Conservation (phyloP, 768 basidiomycete genomes). For the Boletus sp. region DNA sequence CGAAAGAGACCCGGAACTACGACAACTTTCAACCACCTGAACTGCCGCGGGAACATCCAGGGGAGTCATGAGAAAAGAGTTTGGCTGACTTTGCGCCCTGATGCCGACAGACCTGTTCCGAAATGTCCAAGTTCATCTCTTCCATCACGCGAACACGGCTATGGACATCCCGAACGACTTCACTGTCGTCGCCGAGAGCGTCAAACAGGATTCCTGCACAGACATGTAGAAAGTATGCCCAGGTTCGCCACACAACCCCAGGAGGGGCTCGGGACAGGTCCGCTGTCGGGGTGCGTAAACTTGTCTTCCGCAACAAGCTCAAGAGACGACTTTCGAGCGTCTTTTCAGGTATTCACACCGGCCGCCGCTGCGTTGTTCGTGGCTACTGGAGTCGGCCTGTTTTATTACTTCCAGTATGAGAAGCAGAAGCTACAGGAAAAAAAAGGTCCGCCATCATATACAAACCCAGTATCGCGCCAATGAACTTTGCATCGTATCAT, state of each 20-base stretch:
- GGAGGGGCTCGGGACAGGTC: constrained; percentile 33
- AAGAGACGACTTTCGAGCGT: background rate
- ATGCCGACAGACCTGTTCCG: background rate
- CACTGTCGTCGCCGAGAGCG: background rate
- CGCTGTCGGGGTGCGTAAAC: constrained; percentile 32
- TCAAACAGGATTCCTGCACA: background rate
- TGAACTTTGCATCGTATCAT: background rate
- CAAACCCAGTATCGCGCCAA: background rate
- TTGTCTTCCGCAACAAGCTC: background rate
- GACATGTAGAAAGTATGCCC: constrained; percentile 16
- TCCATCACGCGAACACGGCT: constrained; percentile 16
- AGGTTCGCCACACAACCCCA: constrained; percentile 16
- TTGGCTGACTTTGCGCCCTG: background rate
- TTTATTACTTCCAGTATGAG: constrained; percentile 85
- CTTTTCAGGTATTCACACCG: constrained; percentile 83
- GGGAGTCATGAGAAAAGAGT: background rate
- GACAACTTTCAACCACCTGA: no score
- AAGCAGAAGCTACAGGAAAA: constrained; percentile 75
- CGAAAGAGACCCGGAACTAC: no score
- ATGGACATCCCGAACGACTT: constrained; percentile 9
- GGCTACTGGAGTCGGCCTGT: constrained; percentile 76
- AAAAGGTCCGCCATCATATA: constrained; percentile 51
- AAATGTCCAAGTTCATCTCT: constrained; percentile 22
- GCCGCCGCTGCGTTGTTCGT: constrained; percentile 80
- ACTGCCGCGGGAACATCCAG: background rate